Base-by-base conservation (phyloP, 2,329 filamentous ascomycete species). In the Venturiaceae sp. region DNA sequence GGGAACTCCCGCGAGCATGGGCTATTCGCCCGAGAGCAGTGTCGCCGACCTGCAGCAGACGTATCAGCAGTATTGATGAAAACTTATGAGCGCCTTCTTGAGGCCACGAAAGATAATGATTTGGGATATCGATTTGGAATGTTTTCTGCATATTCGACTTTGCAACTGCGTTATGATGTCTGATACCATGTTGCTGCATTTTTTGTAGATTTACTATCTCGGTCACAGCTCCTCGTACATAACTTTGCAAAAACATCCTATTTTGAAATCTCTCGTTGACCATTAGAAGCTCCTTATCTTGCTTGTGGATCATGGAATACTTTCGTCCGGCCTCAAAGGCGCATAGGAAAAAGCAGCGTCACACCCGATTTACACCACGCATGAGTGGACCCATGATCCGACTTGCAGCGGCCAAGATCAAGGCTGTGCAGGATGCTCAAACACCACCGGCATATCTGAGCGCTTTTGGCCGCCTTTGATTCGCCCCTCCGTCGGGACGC, bases 21-120 rank as follows among this genome's bases (percentile, higher is more conserved):
- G 53, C 28, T 56, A 56, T 28, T 56, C 53, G 37, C 53, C 53
- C n/a, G 53, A 41, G n/a, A 9, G 53, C 53, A 56, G 53, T 34
- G 28, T 41, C 11, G 8, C 21, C 26, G 37, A 30, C 14, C 19
- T 56, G 33, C 53, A 56, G 34, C 53, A 56, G 36, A 56, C 53
- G 36, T 56, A 56, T 32, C 33, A 30, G 26, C 37, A 26, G 32
- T 32, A 26, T 28, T 36, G 53, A 56, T 32, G 36, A 46, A 5
- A 50, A 9, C 2, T 44, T 30, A 55, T 8, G 34, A 41, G 5
- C 2, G 32, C n/a, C 13, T 7, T 55, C 3, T 6, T 34, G 21
- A 34, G 28, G 28, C 28, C 21, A 26, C 28, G 32, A 14, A 19
- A 36, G 52, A 19, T 23, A n/a, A 36, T n/a, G 30, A 54, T 14